Percentiles rank a stretch among this genome's conserved stretches.
These are phyloP conservation scores for Wickerhamiella occidentalis DNA, from an alignment of 805 yeast genomes.

Conservation along the genomic window DNA sequence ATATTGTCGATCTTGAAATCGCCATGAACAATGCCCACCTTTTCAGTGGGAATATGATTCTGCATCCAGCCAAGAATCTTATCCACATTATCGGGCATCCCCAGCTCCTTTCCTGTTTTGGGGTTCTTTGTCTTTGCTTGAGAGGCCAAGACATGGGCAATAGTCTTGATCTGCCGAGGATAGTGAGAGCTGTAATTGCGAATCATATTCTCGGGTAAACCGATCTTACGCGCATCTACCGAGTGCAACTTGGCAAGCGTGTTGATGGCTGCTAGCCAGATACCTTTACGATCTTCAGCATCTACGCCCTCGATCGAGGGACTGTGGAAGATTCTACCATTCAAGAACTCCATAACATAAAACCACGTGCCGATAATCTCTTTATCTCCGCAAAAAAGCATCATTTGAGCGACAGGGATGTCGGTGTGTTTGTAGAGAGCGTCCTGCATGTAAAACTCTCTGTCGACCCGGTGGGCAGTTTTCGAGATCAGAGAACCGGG, in stretches of 20 bases:
- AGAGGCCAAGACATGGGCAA: constrained; percentile 33
- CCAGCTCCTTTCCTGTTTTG: constrained; percentile 28
- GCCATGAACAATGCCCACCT: constrained; percentile 45
- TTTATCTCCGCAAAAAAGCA: constrained; percentile 45
- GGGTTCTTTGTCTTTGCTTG: constrained; percentile 27
- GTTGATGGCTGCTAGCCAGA: constrained; percentile 40
- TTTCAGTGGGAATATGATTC: constrained; percentile 36
- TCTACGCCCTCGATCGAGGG: constrained; percentile 36
- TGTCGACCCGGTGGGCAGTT: constrained; percentile 51
- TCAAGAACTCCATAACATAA: constrained; percentile 48
- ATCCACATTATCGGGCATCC: constrained; percentile 38
- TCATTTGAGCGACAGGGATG: constrained; percentile 46
- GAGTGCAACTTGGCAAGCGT: constrained; percentile 41
- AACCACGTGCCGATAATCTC: constrained; percentile 42
- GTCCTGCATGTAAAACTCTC: constrained; percentile 43
- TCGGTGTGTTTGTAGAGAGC: constrained; percentile 25
- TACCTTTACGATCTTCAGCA: constrained; percentile 22
- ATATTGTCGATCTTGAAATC: constrained; percentile 55
- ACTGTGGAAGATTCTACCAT: constrained; percentile 45
- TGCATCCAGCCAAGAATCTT: constrained; percentile 34
- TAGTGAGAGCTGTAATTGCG: constrained; percentile 37
- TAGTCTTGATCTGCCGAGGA: constrained; percentile 41
- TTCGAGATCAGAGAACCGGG: constrained; percentile 38
- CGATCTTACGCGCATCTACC: constrained; percentile 35
- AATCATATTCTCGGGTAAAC: constrained; percentile 35